phyloP scores from a whole-genome alignment of 176 grass and related monocot genomes.

The Coix lacrymajobi region DNA sequence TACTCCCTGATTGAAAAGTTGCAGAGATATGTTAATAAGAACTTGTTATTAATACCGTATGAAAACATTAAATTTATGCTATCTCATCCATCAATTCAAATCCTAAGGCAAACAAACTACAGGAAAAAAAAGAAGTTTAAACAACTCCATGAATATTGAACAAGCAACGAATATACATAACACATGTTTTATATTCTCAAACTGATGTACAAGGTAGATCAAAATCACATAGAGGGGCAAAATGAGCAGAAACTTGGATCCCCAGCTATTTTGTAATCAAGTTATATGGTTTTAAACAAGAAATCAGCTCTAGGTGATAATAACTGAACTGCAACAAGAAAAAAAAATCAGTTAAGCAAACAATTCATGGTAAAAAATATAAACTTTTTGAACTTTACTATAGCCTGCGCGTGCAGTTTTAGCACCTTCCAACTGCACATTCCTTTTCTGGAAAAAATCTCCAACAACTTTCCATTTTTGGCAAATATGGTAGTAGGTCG shows the following conservation, averaged over 20 bases:
- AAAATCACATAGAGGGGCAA: neutral
- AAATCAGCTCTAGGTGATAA: neutral
- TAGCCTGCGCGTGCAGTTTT: too few species aligned
- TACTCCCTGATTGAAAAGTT: slow-evolving; percentile 31
- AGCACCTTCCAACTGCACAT: too few species aligned
- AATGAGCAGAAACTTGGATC: neutral
- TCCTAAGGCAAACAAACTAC: neutral
- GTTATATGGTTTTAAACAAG: neutral
- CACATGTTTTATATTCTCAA: neutral
- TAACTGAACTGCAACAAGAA: neutral
- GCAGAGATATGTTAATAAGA: neutral
- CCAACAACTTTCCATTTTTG: too few species aligned
- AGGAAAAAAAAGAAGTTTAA: neutral
- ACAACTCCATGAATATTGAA: neutral
- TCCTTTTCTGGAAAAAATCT: too few species aligned
- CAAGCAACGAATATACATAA: neutral
- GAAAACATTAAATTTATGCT: neutral
- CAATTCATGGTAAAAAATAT: neutral
- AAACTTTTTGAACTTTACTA: too few species aligned
- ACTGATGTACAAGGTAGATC: neutral
- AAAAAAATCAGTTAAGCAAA: neutral
- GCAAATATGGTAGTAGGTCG: too few species aligned
- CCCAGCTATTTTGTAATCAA: neutral
- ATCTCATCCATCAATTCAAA: neutral
- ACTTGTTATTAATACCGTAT: neutral